Conservation (phyloP, 2,329 filamentous ascomycete species). For the Calonectria leucothoes region DNA sequence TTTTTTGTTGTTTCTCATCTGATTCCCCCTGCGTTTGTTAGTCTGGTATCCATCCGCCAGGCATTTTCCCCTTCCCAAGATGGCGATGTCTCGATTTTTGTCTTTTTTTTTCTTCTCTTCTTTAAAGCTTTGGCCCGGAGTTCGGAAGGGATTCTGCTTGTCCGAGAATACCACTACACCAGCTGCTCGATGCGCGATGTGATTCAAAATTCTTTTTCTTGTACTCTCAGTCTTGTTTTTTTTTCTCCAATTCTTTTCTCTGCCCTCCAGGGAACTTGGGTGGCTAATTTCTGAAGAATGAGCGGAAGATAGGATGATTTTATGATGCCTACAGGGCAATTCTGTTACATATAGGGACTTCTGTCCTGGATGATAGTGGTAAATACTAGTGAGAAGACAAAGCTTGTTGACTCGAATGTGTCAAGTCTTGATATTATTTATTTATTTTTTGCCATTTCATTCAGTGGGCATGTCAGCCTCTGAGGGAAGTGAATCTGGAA, state of each 20-base stretch:
- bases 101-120: constrained; percentile 36
- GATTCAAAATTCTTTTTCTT: constrained; percentile 32
- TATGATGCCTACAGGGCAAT: constrained; percentile 35
- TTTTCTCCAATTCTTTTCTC: constrained; percentile 27
- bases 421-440: background rate
- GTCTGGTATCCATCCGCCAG: constrained; percentile 24
- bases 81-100: constrained; percentile 22
- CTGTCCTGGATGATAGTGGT: constrained; percentile 39
- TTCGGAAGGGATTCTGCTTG: constrained; percentile 40
- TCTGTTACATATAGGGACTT: constrained; percentile 37
- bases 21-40: constrained; percentile 41
- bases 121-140: constrained; percentile 44
- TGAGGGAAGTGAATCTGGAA: constrained; percentile 62
- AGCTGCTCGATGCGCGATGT: constrained; percentile 41
- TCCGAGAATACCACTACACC: constrained; percentile 40
- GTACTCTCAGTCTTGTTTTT: constrained; percentile 25
- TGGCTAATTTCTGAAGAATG: constrained; percentile 36
- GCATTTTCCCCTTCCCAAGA: constrained; percentile 31
- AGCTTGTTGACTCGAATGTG: constrained; percentile 1
- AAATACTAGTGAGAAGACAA: constrained; percentile 39
- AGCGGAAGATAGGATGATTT: constrained; percentile 44
- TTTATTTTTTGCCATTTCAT: background rate
- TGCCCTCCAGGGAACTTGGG: constrained; percentile 18
- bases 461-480: constrained; percentile 37
- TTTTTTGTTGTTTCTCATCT: constrained; percentile 35